Evolutionary conservation across 768 basidiomycete genomes (phyloP), one percentile per base, ranked within the genome.

Genomic region (Kwoniella pini): DNA sequence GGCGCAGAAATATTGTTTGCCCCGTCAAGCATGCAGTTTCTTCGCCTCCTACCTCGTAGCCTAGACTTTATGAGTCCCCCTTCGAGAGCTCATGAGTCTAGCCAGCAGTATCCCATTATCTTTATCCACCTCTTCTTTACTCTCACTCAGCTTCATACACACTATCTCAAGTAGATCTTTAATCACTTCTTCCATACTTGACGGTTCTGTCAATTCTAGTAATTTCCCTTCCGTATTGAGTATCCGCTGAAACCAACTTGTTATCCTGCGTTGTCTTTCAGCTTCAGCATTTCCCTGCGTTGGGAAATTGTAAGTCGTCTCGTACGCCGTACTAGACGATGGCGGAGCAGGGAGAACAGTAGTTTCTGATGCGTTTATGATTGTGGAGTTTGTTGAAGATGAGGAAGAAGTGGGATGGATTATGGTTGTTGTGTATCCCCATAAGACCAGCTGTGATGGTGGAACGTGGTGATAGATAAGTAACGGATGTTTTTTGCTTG

Each of bases 371-470:
- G 45, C 12, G 24, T 13, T 22, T 13, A 24, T 46, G 2, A 13
- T 11, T 15, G 11, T 48, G 44, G 19, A 22, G n/a, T 11, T 53
- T 53, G 51, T 28, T 22, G 52, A 39, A 9, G 52, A 42, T 27
- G 53, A 21, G 12, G 53, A 43, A 26, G 36, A 22, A 7, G 26
- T 15, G 11, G 21, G 19, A 17, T 28, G 42, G 9, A 36, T 38
- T 11, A 43, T 42, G 26, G 53, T 39, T n/a, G 52, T 39, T 26
- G 62, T 52, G 39, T 63, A 63, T 10, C 54, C 62, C 62, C 62
- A 63, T 36, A 56, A 49, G 4, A 63, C 62, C n/a, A 63, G 55
- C 62, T 63, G 28, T 36, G 33, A 36, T 15, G 15, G 33, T 36
- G 33, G n/a, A 40, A 31, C 17, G 40, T 24, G 28, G 15, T 9